Evolutionary conservation across 23 red algal genomes (phyloP).

Genomic region (Pyropia yezoensis): DNA sequence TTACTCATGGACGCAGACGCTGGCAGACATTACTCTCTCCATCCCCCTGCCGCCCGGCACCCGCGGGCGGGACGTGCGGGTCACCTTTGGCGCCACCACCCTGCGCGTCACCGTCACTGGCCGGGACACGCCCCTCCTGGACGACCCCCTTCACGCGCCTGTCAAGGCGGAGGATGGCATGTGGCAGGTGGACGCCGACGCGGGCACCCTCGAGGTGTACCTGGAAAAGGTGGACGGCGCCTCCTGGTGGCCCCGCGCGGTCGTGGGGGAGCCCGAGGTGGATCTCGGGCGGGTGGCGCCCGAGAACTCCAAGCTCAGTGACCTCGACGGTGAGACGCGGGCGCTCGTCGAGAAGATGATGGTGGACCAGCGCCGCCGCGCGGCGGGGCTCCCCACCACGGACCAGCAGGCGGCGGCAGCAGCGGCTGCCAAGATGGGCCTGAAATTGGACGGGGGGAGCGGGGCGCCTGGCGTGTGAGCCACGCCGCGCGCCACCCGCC

Average conservation of each 20-base stretch:
- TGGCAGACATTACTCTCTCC: constrained; percentile 49
- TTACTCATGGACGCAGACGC: constrained; percentile 81
- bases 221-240: constrained; percentile 64
- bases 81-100: constrained; percentile 1
- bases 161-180: constrained; percentile 59
- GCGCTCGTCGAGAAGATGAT: constrained; percentile 96
- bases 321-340: constrained; percentile 81
- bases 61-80: constrained; percentile 13
- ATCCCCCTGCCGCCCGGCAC: constrained; percentile 15
- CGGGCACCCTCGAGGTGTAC: constrained; percentile 24
- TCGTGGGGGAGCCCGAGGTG: constrained; percentile 34
- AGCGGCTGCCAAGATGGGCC: no score
- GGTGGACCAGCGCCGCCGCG: constrained; percentile 68
- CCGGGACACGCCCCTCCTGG: constrained; percentile 1
- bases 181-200: constrained; percentile 62
- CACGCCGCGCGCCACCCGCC: no score
- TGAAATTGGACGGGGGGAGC: no score
- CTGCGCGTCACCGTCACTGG: background rate
- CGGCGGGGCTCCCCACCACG: constrained; percentile 52
- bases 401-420: constrained; percentile 21
- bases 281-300: constrained; percentile 53
- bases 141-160: constrained; percentile 11
- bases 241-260: constrained; percentile 67
- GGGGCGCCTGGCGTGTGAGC: no score
- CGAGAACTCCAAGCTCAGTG: constrained; percentile 51